Percentiles rank a stretch among this genome's conserved stretches.
Conservation (phyloP, 352 stramenopile genomes). For the Ophiocytium majus region DNA sequence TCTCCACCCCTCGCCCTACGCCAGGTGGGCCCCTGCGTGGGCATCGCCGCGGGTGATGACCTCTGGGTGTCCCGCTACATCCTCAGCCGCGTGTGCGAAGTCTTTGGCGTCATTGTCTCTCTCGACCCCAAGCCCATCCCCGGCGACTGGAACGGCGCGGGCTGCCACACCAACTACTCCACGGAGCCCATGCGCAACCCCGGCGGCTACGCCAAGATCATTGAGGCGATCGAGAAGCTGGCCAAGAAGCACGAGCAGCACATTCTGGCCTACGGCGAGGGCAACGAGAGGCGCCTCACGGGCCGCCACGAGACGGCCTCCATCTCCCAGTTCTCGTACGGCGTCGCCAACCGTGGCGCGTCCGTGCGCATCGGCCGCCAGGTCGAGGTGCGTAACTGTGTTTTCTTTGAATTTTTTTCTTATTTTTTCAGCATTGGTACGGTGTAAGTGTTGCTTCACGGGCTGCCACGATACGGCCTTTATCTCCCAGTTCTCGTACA, state of each 20-base stretch:
- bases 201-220: constrained; percentile 75
- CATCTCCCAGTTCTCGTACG: constrained; percentile 93
- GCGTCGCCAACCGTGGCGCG: constrained; percentile 92
- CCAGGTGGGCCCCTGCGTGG: constrained; percentile 91
- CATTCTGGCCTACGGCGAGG: constrained; percentile 89
- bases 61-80: constrained; percentile 96
- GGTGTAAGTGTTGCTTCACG: constrained; percentile 87
- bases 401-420: background rate
- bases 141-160: constrained; percentile 95
- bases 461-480: constrained; percentile 90
- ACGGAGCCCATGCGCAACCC: constrained; percentile 92
- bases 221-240: constrained; percentile 95
- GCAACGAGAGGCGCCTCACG: constrained; percentile 93
- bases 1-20: too few species aligned
- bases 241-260: constrained; percentile 91
- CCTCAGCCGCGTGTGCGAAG: constrained; percentile 90
- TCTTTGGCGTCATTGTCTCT: constrained; percentile 94
- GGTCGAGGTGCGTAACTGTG: background rate
- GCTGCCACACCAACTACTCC: constrained; percentile 93
- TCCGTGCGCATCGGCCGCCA: constrained; percentile 77
- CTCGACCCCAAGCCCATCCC: constrained; percentile 95
- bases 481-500: constrained; percentile 93
- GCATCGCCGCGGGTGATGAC: constrained; percentile 92
- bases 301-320: constrained; percentile 90
- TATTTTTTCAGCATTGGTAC: too few species aligned